Evolutionary conservation across 352 stramenopile species (phyloP).

Genomic region (Phytophthora fragariae): DNA sequence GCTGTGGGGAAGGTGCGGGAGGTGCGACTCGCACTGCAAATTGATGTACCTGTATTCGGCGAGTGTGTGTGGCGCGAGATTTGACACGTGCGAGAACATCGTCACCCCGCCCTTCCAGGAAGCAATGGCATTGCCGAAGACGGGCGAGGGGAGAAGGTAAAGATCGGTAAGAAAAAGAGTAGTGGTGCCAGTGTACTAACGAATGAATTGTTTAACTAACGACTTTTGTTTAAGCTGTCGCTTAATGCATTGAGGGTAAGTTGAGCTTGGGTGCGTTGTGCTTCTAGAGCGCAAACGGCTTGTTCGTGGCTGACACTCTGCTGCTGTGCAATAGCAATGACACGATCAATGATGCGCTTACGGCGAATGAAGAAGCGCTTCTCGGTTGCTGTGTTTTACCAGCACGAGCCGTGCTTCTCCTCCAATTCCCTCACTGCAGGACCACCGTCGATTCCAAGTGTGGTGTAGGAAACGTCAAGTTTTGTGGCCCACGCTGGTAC

Average conservation of each 20-base stretch:
- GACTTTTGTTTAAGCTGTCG: constrained; percentile 1
- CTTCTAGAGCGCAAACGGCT: not conserved
- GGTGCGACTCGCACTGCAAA: no score
- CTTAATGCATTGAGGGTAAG: constrained; percentile 16
- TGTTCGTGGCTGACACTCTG: constrained; percentile 9
- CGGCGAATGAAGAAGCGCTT: constrained; percentile 14
- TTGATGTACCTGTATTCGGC: no score
- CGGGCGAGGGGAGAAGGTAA: no score
- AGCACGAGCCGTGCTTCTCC: not conserved
- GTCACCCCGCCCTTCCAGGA: no score
- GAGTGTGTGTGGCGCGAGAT: not conserved
- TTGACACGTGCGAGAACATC: no score
- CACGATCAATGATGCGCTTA: constrained; percentile 12
- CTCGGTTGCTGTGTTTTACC: constrained; percentile 3
- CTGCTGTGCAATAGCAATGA: constrained; percentile 5
- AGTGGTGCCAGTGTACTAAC: not conserved
- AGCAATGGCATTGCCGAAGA: no score
- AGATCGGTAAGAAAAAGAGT: no score
- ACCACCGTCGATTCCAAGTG: constrained; percentile 2
- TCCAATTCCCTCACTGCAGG: constrained; percentile 4
- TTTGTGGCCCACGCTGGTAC: no score
- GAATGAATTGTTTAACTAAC: not conserved
- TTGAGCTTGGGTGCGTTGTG: not conserved
- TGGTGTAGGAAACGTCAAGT: no score
- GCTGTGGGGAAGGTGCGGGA: no score